phyloP scores from a whole-genome alignment of 495 filamentous ascomycete species.

The Poronia punctata region DNA sequence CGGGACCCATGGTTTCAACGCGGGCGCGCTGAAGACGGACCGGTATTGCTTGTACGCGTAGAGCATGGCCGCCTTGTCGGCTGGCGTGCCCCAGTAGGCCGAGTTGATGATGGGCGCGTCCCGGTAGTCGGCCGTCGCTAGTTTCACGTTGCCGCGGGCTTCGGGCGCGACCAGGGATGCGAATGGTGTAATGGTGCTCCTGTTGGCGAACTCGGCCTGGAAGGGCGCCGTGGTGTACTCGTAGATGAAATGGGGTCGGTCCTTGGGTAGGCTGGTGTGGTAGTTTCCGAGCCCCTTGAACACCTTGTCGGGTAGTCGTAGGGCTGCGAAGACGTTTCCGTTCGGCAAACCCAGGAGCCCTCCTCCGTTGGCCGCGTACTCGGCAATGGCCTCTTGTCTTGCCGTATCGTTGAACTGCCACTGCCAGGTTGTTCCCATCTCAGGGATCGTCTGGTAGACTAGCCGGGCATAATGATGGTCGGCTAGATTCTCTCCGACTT shows the following conservation, averaged over 20 bases:
- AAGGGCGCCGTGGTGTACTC: conserved; percentile 7
- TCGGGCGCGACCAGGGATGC: conserved; percentile 9
- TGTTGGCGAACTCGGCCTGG: neutral
- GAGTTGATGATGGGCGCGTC: conserved; percentile 9
- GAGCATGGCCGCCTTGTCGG: conserved; percentile 7
- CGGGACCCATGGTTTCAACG: neutral
- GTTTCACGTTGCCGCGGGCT: neutral
- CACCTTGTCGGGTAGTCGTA: conserved; percentile 6
- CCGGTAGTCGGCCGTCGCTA: conserved; percentile 7
- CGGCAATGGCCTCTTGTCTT: neutral
- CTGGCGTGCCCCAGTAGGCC: conserved; percentile 6
- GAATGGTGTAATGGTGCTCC: conserved; percentile 4
- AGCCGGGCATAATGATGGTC: conserved; percentile 56
- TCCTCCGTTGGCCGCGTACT: neutral
- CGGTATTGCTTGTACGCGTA: conserved; percentile 7
- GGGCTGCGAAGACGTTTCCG: conserved; percentile 3
- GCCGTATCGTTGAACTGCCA: neutral
- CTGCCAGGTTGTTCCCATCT: conserved; percentile 1
- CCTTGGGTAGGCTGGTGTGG: conserved; percentile 4
- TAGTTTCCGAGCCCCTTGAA: neutral
- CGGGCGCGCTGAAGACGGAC: neutral
- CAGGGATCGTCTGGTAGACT: neutral
- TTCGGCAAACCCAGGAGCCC: neutral
- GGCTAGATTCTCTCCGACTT: conserved; percentile 69
- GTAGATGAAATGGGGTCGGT: conserved; percentile 7